Conservation (phyloP, 2,329 filamentous ascomycete species). For the Trichoderma simmonsii region DNA sequence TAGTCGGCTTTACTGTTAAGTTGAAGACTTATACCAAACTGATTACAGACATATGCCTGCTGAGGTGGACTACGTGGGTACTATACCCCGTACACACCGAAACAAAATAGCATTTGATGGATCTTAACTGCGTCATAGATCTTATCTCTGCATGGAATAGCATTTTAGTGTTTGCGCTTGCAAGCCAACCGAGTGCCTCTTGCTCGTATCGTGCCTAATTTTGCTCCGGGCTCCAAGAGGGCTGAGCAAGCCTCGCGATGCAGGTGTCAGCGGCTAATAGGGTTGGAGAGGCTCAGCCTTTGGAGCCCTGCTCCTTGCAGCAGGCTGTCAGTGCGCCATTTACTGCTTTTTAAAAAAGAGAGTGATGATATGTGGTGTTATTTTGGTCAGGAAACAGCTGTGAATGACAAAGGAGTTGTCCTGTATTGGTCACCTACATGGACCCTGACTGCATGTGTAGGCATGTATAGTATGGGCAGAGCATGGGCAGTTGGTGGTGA, state of each 20-base stretch:
- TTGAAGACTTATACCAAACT: background rate
- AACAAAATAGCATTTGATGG: background rate
- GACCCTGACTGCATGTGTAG: background rate
- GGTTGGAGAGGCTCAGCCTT: background rate
- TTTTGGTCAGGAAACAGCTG: background rate
- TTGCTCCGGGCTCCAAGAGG: background rate
- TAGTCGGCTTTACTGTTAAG: background rate
- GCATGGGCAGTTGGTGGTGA: background rate
- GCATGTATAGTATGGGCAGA: background rate
- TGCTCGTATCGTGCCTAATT: background rate
- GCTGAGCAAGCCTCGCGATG: conserved; percentile 2
- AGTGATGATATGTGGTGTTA: background rate
- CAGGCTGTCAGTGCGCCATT: background rate
- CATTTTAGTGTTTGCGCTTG: background rate
- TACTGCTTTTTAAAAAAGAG: background rate
- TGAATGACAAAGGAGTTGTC: background rate
- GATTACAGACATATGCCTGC: background rate
- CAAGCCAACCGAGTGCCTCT: background rate
- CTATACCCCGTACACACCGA: background rate
- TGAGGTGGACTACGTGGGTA: background rate
- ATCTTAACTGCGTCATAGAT: background rate
- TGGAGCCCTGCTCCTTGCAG: background rate
- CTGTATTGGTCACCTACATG: background rate
- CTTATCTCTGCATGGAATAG: background rate
- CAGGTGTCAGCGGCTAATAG: conserved; percentile 5